Conservation (phyloP, 441 rosid genomes). For the Omphalea diandra region DNA sequence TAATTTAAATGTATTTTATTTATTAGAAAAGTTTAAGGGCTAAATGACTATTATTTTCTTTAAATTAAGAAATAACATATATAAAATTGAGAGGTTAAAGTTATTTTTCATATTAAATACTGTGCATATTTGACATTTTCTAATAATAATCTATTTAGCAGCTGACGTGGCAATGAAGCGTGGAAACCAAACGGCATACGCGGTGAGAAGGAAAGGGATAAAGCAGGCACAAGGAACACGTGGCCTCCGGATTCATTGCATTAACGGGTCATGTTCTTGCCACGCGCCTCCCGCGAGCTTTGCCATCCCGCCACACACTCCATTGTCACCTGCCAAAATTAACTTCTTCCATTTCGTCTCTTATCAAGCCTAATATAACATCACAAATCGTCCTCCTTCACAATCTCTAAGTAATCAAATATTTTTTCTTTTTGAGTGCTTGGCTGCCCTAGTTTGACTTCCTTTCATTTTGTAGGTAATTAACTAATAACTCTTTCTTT, state of each 20-base stretch:
- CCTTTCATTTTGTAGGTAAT: neutral
- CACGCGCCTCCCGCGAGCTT: conserved; percentile 52
- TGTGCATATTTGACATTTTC: too few species aligned
- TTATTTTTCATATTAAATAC: too few species aligned
- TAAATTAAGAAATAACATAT: too few species aligned
- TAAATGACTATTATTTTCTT: too few species aligned
- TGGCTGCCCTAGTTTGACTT: neutral
- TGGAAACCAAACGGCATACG: neutral
- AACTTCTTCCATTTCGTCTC: neutral
- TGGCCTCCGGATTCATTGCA: conserved; percentile 38
- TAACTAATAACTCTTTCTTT: too few species aligned
- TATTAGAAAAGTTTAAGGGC: too few species aligned
- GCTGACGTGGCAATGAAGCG: conserved; percentile 5
- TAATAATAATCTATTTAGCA: too few species aligned
- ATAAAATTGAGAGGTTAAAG: too few species aligned
- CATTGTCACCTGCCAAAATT: neutral
- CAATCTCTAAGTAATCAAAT: neutral
- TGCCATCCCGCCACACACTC: conserved; percentile 40
- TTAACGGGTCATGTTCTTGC: conserved; percentile 28
- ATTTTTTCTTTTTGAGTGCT: neutral
- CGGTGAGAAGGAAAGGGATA: neutral
- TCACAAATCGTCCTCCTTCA: neutral
- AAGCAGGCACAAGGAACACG: conserved; percentile 30
- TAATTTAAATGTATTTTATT: too few species aligned
- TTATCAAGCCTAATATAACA: conserved; percentile 3